Conservation (phyloP, 2,329 filamentous ascomycete species). For the Leptographium procerum region DNA sequence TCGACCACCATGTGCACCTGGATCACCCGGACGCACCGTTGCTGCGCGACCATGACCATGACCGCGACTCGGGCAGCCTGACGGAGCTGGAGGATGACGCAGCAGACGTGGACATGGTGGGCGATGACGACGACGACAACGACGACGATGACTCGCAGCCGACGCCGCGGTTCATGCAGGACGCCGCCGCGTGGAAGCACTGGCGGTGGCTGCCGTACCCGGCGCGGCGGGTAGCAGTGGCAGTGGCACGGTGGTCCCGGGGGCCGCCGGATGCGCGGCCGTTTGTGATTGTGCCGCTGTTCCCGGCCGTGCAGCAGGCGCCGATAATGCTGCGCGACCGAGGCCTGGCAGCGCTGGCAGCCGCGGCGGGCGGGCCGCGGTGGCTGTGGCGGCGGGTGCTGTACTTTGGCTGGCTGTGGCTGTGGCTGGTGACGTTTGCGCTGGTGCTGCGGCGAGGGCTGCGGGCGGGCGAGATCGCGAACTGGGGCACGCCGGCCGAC, state of each 20-base stretch:
- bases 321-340: conserved; percentile 53
- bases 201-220: conserved; percentile 50
- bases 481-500: conserved; percentile 53
- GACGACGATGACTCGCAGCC: conserved; percentile 21
- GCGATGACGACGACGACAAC: conserved; percentile 28
- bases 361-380: conserved; percentile 41
- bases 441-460: conserved; percentile 56
- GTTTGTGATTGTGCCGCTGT: conserved; percentile 45
- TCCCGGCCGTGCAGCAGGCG: conserved; percentile 55
- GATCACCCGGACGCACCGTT: background rate
- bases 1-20: background rate
- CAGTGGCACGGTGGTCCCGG: conserved; percentile 36
- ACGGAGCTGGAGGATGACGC: conserved; percentile 33
- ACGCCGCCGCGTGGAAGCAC: conserved; percentile 36
- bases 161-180: conserved; percentile 50
- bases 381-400: conserved; percentile 46
- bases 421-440: conserved; percentile 60
- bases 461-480: conserved; percentile 47
- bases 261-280: conserved; percentile 43
- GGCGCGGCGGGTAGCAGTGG: conserved; percentile 32
- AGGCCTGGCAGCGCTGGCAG: conserved; percentile 35
- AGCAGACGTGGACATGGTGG: conserved; percentile 14
- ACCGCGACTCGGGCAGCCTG: conserved; percentile 22
- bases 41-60: background rate
- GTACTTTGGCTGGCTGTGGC: conserved; percentile 46